These are phyloP conservation scores for Oryza glumipatula DNA, from an alignment of 176 grass and related monocot genomes.

Conservation along the genomic window DNA sequence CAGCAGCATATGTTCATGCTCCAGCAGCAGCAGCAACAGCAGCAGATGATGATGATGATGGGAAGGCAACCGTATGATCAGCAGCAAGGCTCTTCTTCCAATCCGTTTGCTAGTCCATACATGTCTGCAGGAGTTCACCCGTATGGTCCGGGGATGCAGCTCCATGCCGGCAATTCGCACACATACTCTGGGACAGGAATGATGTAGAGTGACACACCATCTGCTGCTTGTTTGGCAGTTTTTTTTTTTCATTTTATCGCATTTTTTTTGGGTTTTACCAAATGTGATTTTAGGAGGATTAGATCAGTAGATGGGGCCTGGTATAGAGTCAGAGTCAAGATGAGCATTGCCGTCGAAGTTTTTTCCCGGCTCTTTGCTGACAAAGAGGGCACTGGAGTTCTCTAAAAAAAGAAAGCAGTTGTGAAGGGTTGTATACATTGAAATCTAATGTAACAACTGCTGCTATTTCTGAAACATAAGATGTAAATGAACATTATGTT, in stretches of 20 bases:
- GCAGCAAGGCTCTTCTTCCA: conserved; percentile 52
- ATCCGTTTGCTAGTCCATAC: conserved; percentile 64
- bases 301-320: neutral
- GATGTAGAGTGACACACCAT: conserved; percentile 45
- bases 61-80: conserved; percentile 30
- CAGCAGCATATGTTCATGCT: conserved; percentile 80
- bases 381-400: neutral
- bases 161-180: conserved; percentile 58
- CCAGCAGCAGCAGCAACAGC: conserved; percentile 59
- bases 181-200: conserved; percentile 57
- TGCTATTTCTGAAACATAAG: neutral
- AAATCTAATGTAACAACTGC: neutral
- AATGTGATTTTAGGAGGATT: neutral
- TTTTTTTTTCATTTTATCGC: neutral
- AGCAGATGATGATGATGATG: conserved; percentile 56
- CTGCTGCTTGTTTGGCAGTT: conserved; percentile 2
- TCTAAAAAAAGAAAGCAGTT: neutral
- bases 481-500: neutral
- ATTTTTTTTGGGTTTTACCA: neutral
- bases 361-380: neutral
- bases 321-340: conserved; percentile 34
- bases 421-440: neutral
- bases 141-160: conserved; percentile 51
- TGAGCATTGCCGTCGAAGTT: conserved; percentile 10
- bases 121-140: conserved; percentile 23